Base-by-base conservation (phyloP, 2,329 filamentous ascomycete species). In the Penicillium expansum region DNA sequence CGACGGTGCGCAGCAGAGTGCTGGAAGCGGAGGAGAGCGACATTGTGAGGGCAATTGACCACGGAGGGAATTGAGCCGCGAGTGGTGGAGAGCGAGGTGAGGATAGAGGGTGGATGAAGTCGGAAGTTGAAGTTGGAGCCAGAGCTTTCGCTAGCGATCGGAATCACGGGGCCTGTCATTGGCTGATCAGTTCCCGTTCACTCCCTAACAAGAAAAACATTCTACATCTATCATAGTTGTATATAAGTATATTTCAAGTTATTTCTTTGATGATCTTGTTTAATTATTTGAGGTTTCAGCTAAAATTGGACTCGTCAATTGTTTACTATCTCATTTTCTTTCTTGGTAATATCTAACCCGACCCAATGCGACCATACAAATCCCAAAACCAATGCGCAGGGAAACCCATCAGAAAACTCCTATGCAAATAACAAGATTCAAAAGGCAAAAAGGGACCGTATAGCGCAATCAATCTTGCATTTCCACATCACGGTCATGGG, bases 21-120 rank as follows among this genome's bases (percentile, higher is more conserved):
- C 86, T 85, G 75, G 88, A 85, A 74, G 86, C 83, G 74, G 83
- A 82, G 72, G 86, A 79, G 76, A 91, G 83, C 75, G 74, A 72
- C 72, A 75, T 74, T 62, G 67, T 69, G 64, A 69, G 58, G 54
- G 61, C 63, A 63, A 66, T 65, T 65, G 64, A 67, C 64, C 64
- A 62, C 63, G 62, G 65, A 61, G 62, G 66, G 67, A 69, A 70
- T 71, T 70, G 69, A 68, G 54, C 64, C 61, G 62, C 71, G 71
- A 73, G 72, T 70, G 69, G 71, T 68, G 64, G 62, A 60, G 64
- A 57, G 62, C 60, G 61, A 59, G 60, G 64, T 60, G 63, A 64
- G 65, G 62, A 62, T 63, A 66, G 65, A 59, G 61, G 64, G 67
- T 71, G 71, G 71, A 70, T 73, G 67, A 68, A 65, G 66, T 66